These are phyloP conservation scores for Brachypodium distachyon DNA, from an alignment of 202 grass and related monocot genomes.

Conservation along the genomic window DNA sequence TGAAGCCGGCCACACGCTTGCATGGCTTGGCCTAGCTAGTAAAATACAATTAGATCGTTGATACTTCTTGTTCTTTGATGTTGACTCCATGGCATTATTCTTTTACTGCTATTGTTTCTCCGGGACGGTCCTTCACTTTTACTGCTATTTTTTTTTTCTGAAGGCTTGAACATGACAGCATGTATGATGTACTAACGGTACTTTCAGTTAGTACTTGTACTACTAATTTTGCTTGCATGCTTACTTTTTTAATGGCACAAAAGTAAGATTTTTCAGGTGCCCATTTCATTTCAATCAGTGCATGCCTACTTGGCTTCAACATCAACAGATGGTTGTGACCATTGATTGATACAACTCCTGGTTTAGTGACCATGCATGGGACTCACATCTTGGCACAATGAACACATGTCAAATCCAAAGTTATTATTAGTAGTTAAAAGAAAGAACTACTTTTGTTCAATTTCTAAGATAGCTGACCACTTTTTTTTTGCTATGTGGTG, in stretches of 20 bases:
- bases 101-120: not conserved
- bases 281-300: not conserved
- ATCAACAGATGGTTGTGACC: not conserved
- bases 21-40: too few species aligned
- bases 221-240: not conserved
- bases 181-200: not conserved
- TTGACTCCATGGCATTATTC: not conserved
- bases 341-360: not conserved
- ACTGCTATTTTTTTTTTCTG: not conserved
- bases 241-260: not conserved
- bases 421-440: too few species aligned
- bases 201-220: not conserved
- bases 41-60: not conserved
- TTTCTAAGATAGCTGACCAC: too few species aligned
- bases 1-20: too few species aligned
- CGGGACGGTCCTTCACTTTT: not conserved
- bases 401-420: too few species aligned
- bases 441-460: too few species aligned
- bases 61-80: not conserved
- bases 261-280: not conserved
- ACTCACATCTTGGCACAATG: too few species aligned
- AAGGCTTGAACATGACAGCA: not conserved
- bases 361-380: not conserved
- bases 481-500: too few species aligned
- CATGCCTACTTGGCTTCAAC: not conserved